Conservation (phyloP, 306 rosid species). For the Vigna trinervia region DNA sequence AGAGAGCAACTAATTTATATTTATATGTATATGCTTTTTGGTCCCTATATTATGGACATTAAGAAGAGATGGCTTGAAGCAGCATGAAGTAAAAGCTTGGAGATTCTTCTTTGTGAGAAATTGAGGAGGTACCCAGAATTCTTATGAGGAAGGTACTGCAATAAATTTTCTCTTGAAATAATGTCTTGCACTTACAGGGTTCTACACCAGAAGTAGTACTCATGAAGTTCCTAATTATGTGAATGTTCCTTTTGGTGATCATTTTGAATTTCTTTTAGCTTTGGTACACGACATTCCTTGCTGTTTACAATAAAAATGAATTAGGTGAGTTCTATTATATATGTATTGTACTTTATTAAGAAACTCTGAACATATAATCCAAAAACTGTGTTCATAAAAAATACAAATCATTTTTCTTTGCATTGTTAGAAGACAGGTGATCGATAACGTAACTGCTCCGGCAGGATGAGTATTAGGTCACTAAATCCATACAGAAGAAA, state of each 20-base stretch:
- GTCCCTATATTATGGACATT: not conserved
- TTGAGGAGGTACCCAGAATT: constrained; percentile 2
- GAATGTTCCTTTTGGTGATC: constrained; percentile 26
- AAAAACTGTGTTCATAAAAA: constrained; percentile 17
- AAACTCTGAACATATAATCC: constrained; percentile 23
- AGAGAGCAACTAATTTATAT: not conserved
- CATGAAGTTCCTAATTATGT: constrained; percentile 30
- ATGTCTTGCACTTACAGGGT: constrained; percentile 7
- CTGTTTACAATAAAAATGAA: constrained; percentile 14
- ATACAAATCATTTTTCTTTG: constrained; percentile 7
- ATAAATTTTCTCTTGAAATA: not conserved
- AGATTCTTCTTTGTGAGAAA: constrained; percentile 1
- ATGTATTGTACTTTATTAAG: not conserved
- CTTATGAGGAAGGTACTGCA: constrained; percentile 30
- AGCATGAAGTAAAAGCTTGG: not conserved
- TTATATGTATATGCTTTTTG: not conserved
- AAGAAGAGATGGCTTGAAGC: constrained; percentile 24
- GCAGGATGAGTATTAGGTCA: constrained; percentile 2
- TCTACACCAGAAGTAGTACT: not conserved
- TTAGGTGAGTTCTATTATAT: constrained; percentile 7
- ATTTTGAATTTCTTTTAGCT: not conserved
- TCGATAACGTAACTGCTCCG: constrained; percentile 32
- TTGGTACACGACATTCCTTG: constrained; percentile 13
- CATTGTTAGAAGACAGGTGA: constrained; percentile 15
- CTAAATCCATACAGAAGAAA: constrained; percentile 1